Percentiles rank a stretch among this genome's conserved stretches.
These are phyloP conservation scores for Candida sakaeoensis DNA, from an alignment of 805 yeast species.

Conservation along the genomic window DNA sequence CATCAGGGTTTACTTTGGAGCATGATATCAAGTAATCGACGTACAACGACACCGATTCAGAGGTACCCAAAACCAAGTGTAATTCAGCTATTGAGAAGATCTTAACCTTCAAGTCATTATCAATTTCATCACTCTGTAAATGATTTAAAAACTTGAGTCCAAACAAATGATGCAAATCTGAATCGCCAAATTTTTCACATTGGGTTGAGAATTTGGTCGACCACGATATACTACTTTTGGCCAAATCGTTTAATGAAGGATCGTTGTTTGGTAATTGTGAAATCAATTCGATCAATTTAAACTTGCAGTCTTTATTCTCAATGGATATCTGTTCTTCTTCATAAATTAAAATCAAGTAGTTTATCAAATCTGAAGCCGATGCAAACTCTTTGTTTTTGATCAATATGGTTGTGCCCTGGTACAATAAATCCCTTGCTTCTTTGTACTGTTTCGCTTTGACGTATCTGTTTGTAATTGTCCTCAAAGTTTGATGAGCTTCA, in stretches of 20 bases:
- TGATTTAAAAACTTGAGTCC: constrained; percentile 60
- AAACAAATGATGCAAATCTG: constrained; percentile 66
- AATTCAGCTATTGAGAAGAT: constrained; percentile 66
- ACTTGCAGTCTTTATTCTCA: constrained; percentile 36
- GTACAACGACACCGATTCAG: constrained; percentile 41
- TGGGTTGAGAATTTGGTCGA: constrained; percentile 43
- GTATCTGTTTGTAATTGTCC: constrained; percentile 85
- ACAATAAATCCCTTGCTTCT: constrained; percentile 71
- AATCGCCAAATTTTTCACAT: constrained; percentile 61
- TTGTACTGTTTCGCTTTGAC: constrained; percentile 62
- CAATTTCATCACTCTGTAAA: constrained; percentile 10
- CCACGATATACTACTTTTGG: constrained; percentile 68
- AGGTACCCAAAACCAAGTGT: constrained; percentile 65
- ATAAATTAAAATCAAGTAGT: constrained; percentile 70
- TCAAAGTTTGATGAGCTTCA: constrained; percentile 93
- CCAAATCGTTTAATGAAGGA: constrained; percentile 55
- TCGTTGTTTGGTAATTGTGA: constrained; percentile 42
- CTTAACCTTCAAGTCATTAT: constrained; percentile 24
- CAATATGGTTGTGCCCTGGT: constrained; percentile 66
- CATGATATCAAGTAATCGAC: constrained; percentile 46
- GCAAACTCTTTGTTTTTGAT: constrained; percentile 71
- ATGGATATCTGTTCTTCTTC: constrained; percentile 45
- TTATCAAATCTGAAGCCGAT: constrained; percentile 73
- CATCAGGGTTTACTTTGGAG: constrained; percentile 21
- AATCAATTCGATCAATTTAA: constrained; percentile 46